phyloP scores from a whole-genome alignment of 345 rosid species.

The Erucastrum elatum region DNA sequence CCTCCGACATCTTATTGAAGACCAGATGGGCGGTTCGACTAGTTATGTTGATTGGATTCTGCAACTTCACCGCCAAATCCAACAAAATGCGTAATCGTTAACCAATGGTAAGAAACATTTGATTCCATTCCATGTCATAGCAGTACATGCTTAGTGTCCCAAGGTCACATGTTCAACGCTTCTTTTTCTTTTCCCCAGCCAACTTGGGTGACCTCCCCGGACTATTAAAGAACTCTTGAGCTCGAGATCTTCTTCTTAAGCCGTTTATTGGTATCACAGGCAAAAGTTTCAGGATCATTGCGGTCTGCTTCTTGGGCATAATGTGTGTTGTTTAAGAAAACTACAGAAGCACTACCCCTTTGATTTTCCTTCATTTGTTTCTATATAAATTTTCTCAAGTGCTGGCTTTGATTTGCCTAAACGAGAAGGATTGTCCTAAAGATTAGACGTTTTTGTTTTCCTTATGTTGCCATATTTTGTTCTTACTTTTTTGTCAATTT shows the following conservation, averaged over 20 bases:
- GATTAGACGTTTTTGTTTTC: conserved; percentile 28
- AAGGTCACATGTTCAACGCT: conserved; percentile 1
- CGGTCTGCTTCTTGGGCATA: conserved; percentile 18
- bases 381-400: conserved; percentile 10
- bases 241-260: conserved; percentile 14
- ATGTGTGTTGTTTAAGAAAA: conserved; percentile 13
- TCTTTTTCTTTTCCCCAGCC: neutral
- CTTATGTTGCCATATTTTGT: neutral
- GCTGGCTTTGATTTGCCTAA: conserved; percentile 22
- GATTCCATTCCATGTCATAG: conserved; percentile 3
- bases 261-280: neutral
- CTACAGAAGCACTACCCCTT: conserved; percentile 3
- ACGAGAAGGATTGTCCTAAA: conserved; percentile 22
- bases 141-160: neutral
- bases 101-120: conserved; percentile 38
- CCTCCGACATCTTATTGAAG: conserved; percentile 79
- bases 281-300: neutral
- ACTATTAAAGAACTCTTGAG: conserved; percentile 20
- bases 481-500: neutral
- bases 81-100: conserved; percentile 60
- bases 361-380: conserved; percentile 17
- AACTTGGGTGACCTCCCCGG: neutral
- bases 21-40: conserved; percentile 68
- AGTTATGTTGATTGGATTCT: conserved; percentile 84
- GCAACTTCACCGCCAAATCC: conserved; percentile 88